phyloP scores from a whole-genome alignment of 164 flowering plant genomes.

The Chimonanthus salicifolius region DNA sequence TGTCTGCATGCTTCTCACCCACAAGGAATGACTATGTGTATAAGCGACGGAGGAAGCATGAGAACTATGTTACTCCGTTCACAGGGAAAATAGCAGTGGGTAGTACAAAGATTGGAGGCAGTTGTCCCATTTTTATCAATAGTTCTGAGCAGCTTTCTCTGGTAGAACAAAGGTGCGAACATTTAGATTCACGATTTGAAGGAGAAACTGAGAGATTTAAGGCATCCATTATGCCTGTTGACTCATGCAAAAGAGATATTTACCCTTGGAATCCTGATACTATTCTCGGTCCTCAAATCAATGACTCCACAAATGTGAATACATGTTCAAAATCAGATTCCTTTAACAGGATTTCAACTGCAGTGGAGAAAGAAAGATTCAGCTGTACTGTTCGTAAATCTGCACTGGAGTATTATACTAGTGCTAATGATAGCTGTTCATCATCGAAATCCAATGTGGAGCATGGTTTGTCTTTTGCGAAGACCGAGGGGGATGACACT shows the following conservation, averaged over 20 bases:
- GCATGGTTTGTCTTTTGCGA: slow-evolving; percentile 31
- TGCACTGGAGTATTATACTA: slow-evolving; percentile 19
- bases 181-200: slow-evolving; percentile 10
- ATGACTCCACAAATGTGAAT: slow-evolving; percentile 1
- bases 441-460: slow-evolving; percentile 58
- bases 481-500: slow-evolving; percentile 39
- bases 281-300: neutral
- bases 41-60: slow-evolving; percentile 38
- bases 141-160: slow-evolving; percentile 29
- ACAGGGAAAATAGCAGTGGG: slow-evolving; percentile 14
- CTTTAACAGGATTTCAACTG: slow-evolving; percentile 14
- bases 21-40: slow-evolving; percentile 36
- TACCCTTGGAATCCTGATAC: slow-evolving; percentile 8
- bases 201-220: slow-evolving; percentile 13
- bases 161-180: slow-evolving; percentile 11
- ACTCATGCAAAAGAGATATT: slow-evolving; percentile 14
- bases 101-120: slow-evolving; percentile 15
- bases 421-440: slow-evolving; percentile 53
- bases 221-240: slow-evolving; percentile 17
- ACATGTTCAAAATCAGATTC: slow-evolving; percentile 16
- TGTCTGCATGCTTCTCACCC: slow-evolving; percentile 33
- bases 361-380: slow-evolving; percentile 20
- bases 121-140: slow-evolving; percentile 15
- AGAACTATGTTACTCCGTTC: slow-evolving; percentile 18
- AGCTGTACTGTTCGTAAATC: slow-evolving; percentile 14